Evolutionary conservation across 192 early-diverging fungal species (phyloP), one percentile per base, ranked within the genome.

Genomic region (Phlyctochytrium planicorne): DNA sequence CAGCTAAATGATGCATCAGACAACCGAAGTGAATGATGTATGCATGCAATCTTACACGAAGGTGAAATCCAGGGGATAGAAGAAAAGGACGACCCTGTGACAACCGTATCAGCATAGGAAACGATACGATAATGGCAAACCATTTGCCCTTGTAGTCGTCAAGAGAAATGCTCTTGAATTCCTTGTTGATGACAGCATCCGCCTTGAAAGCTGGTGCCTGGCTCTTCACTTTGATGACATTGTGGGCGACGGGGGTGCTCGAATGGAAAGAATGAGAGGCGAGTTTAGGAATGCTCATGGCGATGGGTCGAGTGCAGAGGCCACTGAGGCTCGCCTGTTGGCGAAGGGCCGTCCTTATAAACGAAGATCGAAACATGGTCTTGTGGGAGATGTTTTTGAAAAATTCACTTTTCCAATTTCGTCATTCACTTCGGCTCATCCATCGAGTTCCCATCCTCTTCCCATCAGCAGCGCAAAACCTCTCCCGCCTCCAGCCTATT

Each of bases 141-240:
- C 79, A 84, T 66, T 84, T 82, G 57, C 78, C 82, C 59, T 80
- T 77, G 74, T 75, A 84, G 63, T 84, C 82, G 25, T 59, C 50
- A 20, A 79, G 61, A 2, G 77, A 78, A n/a, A 84, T 61, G 30
- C 63, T 68, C 56, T 69, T 73, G 70, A 84, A 84, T 37, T 79
- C 56, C 6, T 67, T 52, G 67, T 84, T 65, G 30, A 78, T 72
- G 20, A 85, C 80, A 17, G 83, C 83, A 2, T 40, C 36, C 59
- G 73, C 77, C 4, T 66, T 59, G 66, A 74, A 85, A 10, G 17
- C 30, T 0, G 83, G 83, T 3, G 83, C 80, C 2, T 20, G 60
- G 16, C 24, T 34, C 61, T 62, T 29, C 27, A 29, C 56, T 12
- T 25, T 10, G 29, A 25, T 12, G 56, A 50, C 40, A n/a, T n/a